Evolutionary conservation across 2,329 filamentous ascomycete genomes (phyloP), one percentile per base, ranked within the genome.

Genomic region (Diaporthe australafricana): DNA sequence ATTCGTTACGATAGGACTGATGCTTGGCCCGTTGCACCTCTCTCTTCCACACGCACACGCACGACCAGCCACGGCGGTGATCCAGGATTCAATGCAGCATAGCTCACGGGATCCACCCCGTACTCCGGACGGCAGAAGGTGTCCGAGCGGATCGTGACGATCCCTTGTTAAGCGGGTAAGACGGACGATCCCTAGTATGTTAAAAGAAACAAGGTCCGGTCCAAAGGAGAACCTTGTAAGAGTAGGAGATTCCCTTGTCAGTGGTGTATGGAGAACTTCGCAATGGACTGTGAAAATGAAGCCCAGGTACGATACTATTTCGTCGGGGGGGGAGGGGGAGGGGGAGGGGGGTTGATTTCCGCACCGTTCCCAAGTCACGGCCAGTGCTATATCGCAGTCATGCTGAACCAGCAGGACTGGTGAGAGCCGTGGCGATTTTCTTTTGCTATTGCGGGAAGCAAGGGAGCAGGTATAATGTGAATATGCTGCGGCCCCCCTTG

Each of bases 81-180:
- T 22, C 2, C 17, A 22, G 9, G 30, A 5, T 4, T 47, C 9
- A 9, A 35, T 2, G 6, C 7, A 1, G 25, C 2, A 38, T 40
- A 62, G 25, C 40, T 47, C 40, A 5, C 20, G 17, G 52, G 57
- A 48, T n/a, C 57, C 40, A 63, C 55, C 27, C 40, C n/a, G 42
- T 8, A 47, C 11, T 47, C 57, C 40, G n/a, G 48, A 40, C 56
- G 16, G 57, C 40, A 63, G 12, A 32, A 25, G 16, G 20, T 9
- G 45, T 20, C 38, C 56, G n/a, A 57, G 56, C 57, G 57, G 40
- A 38, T 25, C 40, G 25, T 17, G 17, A 27, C 40, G 25, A n/a
- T 47, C 57, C 57, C 57, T 62, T 16, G 38, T 27, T 60, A 22
- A 7, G 57, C 47, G 57, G 57, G 57, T 30, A 47, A 30, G 9